Base-by-base conservation (phyloP, 2,329 filamentous ascomycete genomes). In the Colletotrichum tabaci region DNA sequence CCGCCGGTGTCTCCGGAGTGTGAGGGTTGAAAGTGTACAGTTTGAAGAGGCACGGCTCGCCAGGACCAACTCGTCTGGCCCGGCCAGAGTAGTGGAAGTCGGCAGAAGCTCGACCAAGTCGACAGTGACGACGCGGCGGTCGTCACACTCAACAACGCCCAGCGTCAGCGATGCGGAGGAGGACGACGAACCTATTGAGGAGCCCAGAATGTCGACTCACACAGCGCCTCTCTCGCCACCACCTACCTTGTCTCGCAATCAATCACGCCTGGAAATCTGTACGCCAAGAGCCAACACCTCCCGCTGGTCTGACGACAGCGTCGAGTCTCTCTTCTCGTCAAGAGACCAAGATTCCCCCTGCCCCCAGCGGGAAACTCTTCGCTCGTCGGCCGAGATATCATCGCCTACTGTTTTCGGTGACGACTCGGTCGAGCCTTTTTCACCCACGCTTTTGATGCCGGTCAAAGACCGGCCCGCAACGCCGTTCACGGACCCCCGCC, bases 271-370 rank as follows among this genome's bases (percentile, higher is more conserved):
- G 21, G 56, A 26, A 3, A n/a, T 38, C 15, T 50, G 52, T 18
- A 71, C 70, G 18, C 66, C 66, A 9, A 56, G 38, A 30, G 70
- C 16, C 8, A 60, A 70, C 30, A 71, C 61, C n/a, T 72, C 70
- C 13, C 70, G 70, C 42, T 72, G 70, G 70, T 72, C 70, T 18
- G 70, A 71, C 50, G 67, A 71, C 56, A 72, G 70, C 58, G 16
- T 63, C 38, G 69, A 72, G 18, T 69, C 65, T 2, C 58, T 71
- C 9, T 72, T 72, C 38, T 71, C 67, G 10, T 71, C 67, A n/a
- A 66, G 55, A 16, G 67, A 72, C 40, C 52, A 47, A n/a, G 58
- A 68, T 21, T 72, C 69, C 16, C 69, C 69, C 10, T 72, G 69
- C 16, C 58, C 42, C 6, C 65, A 47, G 50, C 65, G 60, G 13